Evolutionary conservation across 768 basidiomycete species (phyloP), one percentile per base, ranked within the genome.

Genomic region (Boletus rubroflammeus): DNA sequence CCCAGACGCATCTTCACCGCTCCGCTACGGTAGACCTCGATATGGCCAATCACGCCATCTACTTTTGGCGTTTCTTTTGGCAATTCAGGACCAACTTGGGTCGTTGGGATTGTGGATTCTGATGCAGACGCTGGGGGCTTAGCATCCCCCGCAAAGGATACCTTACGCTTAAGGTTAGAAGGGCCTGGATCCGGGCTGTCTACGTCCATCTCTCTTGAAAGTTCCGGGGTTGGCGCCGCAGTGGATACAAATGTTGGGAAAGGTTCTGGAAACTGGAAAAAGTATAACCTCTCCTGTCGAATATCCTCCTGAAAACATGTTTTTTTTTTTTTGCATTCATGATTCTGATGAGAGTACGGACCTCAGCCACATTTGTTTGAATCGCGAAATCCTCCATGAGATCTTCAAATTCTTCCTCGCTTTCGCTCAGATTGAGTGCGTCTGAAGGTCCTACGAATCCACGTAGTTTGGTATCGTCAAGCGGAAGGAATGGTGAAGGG

Each of bases 241-340:
- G 73, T 63, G 7, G 80, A 73, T 2, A 74, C 54, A 71, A 94
- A 94, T 5, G 75, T 78, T 0, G 93, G 93, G 70, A 97, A 94
- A 0, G 91, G 89, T 9, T 76, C 68, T 0, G 94, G 94, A 63
- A 96, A 96, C 66, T 95, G 93, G 74, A 96, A 94, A 61, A 93
- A 86, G 64, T 89, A 96, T 4, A 96, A 72, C 19, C 80, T 77
- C 50, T 90, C 86, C 68, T 83, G 84, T 49, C 76, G 77, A 35
- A 78, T 59, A 47, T 73, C 66, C 26, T 75, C 81, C 83, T 86
- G 61, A 21, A 43, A 17, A 40, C 29, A 48, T 6, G n/a, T 0
- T 21, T 56, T 36, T 28, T 44, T 36, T 44, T 36, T 44, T 21
- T 17, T 23, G 25, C 19, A 38, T 47, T 44, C 50, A 26, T 36